Percentiles rank a stretch among this genome's conserved stretches.
These are phyloP conservation scores for Funneliformis caledonium DNA, from an alignment of 371 early-diverging fungal species.

Conservation along the genomic window DNA sequence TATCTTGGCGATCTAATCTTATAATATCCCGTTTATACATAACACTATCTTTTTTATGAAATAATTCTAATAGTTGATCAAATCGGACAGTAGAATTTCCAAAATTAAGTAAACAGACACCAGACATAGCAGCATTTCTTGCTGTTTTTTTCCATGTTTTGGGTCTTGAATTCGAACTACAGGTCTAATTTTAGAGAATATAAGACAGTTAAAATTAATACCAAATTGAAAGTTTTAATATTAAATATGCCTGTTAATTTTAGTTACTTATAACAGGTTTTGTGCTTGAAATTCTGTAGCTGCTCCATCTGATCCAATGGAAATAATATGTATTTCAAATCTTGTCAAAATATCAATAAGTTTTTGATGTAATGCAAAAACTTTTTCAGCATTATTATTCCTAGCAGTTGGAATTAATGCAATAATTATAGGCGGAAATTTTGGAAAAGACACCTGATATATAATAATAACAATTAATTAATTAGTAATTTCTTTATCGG, in stretches of 20 bases:
- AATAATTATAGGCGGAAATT: neutral
- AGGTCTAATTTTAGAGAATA: neutral
- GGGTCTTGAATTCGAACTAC: neutral
- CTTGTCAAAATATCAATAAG: neutral
- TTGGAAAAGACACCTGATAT: neutral
- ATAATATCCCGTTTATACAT: neutral
- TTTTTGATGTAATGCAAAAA: neutral
- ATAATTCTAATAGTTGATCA: slow-evolving; percentile 5
- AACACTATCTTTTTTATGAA: neutral
- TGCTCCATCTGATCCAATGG: neutral
- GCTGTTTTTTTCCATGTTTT: neutral
- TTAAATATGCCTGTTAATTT: neutral
- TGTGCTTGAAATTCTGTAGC: neutral
- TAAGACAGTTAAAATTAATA: neutral
- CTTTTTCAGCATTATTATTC: neutral
- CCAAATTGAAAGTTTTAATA: neutral
- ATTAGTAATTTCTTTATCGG: neutral
- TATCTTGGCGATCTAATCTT: neutral
- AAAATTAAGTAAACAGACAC: neutral
- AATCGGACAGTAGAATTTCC: neutral
- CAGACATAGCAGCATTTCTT: neutral
- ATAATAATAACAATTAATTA: neutral
- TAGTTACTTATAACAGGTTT: neutral
- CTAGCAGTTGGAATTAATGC: neutral
- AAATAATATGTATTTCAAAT: neutral